Percentiles rank a stretch among this genome's conserved stretches.
Conservation (phyloP, 768 basidiomycete genomes). For the Mycena galericulata region DNA sequence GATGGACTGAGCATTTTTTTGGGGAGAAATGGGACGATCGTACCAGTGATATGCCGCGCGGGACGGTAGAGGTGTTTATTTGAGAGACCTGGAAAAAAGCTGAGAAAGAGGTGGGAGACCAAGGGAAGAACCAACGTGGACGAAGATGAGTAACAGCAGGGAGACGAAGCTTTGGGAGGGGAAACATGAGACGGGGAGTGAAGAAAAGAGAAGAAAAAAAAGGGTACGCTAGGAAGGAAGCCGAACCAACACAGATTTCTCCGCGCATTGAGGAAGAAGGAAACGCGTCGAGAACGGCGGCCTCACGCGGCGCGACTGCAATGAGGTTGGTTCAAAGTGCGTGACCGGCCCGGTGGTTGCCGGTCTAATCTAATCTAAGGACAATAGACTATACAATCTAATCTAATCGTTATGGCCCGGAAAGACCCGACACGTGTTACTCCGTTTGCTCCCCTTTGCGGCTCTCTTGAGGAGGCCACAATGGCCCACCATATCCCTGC, state of each 20-base stretch:
- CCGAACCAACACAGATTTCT: conserved; percentile 80
- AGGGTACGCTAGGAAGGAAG: conserved; percentile 75
- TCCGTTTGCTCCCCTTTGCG: no score
- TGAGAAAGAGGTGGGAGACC: conserved; percentile 17
- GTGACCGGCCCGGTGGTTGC: not conserved
- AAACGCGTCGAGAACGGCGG: conserved; percentile 37
- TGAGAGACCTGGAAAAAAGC: conserved; percentile 76
- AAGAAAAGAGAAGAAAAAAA: conserved; percentile 29
- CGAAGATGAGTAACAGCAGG: conserved; percentile 79
- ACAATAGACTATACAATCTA: no score
- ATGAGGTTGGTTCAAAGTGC: conserved; percentile 6
- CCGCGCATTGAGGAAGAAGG: conserved; percentile 65
- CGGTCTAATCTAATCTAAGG: not conserved
- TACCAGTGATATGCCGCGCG: conserved; percentile 81
- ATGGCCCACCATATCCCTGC: conserved; percentile 41
- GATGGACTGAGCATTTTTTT: conserved; percentile 15
- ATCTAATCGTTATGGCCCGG: no score
- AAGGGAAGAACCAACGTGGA: conserved; percentile 67
- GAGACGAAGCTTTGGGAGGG: conserved; percentile 54
- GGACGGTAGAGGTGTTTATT: conserved; percentile 81
- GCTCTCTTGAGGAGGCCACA: no score
- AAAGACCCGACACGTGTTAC: no score
- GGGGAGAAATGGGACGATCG: conserved; percentile 36
- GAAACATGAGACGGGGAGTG: conserved; percentile 40
- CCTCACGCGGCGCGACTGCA: conserved; percentile 38